Evolutionary conservation across 1,284 basidiomycete genomes (phyloP).

Genomic region (Fomes fomentarius): DNA sequence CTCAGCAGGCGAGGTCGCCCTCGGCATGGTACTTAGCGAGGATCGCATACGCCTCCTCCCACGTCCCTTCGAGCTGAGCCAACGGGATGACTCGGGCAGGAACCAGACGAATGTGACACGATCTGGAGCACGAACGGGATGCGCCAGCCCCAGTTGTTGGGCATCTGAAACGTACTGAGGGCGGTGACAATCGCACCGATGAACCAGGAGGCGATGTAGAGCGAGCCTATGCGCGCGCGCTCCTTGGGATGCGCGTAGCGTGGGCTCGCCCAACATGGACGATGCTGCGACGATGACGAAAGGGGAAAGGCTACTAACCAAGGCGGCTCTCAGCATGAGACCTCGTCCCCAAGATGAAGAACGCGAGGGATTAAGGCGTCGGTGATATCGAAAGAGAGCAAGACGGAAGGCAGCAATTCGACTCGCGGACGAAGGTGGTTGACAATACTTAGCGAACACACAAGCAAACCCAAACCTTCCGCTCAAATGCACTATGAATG

Average conservation of each 20-base stretch:
- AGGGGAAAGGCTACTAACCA: too few species aligned
- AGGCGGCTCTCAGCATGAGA: too few species aligned
- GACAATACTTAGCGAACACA: too few species aligned
- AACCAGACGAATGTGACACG: slow-evolving; percentile 54
- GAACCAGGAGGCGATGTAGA: slow-evolving; percentile 59
- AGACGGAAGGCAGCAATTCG: too few species aligned
- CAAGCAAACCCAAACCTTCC: too few species aligned
- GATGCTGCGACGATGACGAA: slow-evolving; percentile 55
- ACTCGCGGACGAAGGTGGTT: too few species aligned
- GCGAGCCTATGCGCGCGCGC: slow-evolving; percentile 51
- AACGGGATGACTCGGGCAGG: slow-evolving; percentile 63
- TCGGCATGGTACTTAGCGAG: slow-evolving; percentile 57
- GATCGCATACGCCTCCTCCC: slow-evolving; percentile 49
- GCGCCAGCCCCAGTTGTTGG: slow-evolving; percentile 56
- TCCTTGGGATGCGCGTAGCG: slow-evolving; percentile 56
- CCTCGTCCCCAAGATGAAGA: too few species aligned
- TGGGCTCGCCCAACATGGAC: slow-evolving; percentile 54
- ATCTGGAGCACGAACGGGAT: slow-evolving; percentile 66
- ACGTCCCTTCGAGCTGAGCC: slow-evolving; percentile 54
- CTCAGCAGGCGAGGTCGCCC: slow-evolving; percentile 50
- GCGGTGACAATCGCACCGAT: slow-evolving; percentile 40
- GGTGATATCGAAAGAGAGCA: too few species aligned
- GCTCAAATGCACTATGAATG: too few species aligned
- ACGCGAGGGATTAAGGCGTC: too few species aligned
- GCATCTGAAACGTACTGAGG: slow-evolving; percentile 57